These are phyloP conservation scores for Naganishia sp. DNA, from an alignment of 1,284 basidiomycete species.

Conservation along the genomic window DNA sequence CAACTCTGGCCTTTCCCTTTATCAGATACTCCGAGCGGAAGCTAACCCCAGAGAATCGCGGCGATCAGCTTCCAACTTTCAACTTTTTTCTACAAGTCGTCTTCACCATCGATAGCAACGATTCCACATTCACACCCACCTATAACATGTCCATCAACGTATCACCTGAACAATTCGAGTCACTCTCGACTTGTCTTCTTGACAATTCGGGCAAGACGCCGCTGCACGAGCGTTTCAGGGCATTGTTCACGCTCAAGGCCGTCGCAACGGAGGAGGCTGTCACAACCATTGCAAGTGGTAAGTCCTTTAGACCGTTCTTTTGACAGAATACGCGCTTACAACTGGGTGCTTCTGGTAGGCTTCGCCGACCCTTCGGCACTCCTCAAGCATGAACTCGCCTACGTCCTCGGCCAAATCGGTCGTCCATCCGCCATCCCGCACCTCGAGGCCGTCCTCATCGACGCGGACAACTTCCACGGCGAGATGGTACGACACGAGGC, in stretches of 20 bases:
- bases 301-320: not conserved
- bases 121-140: constrained; percentile 38
- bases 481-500: constrained; percentile 99
- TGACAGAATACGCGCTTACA: not conserved
- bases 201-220: constrained; percentile 72
- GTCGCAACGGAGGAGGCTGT: constrained; percentile 74
- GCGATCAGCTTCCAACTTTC: constrained; percentile 4
- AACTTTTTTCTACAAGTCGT: constrained; percentile 8
- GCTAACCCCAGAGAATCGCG: constrained; percentile 10
- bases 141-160: constrained; percentile 45
- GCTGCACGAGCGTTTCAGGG: constrained; percentile 86
- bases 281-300: constrained; percentile 80
- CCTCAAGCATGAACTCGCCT: constrained; percentile 95
- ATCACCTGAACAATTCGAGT: constrained; percentile 46
- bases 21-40: constrained; percentile 20
- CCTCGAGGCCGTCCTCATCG: constrained; percentile 75
- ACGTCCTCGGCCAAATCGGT: constrained; percentile 92
- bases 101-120: not conserved
- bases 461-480: constrained; percentile 56
- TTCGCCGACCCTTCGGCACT: constrained; percentile 85
- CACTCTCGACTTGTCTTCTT: constrained; percentile 61
- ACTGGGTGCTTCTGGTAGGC: constrained; percentile 57
- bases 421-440: constrained; percentile 71
- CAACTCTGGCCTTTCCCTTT: constrained; percentile 6
- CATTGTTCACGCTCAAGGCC: constrained; percentile 90